Base-by-base conservation (phyloP, 768 basidiomycete genomes). In the Auricularia sp. region DNA sequence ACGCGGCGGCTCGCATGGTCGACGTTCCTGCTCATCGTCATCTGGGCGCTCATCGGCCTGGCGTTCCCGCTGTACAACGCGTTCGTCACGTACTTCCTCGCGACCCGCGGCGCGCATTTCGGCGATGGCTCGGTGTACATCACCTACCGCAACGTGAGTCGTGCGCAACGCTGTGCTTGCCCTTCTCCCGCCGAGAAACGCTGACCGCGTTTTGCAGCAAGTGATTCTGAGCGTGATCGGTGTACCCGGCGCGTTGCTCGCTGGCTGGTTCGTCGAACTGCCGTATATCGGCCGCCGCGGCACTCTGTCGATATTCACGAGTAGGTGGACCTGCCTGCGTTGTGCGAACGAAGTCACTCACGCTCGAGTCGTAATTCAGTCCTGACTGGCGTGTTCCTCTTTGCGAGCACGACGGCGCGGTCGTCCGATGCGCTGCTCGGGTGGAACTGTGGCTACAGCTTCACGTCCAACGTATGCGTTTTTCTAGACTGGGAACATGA, bases 11-110 rank as follows among this genome's bases (percentile, higher is more conserved):
- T 85, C 63, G 82, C 83, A 1, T 78, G 74, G 64, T 83, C 81
- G n/a, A 83, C 84, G 0, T 75, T 71, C 24, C 65, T 84, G 36
- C 67, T 85, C 64, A 83, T 85, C 51, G 39, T 75, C n/a, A 64
- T 85, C 16, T 85, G 83, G 84, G 83, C 83, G 1, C 77, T 91
- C 54, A 91, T 92, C 65, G 90, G 89, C 6, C 79, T 91, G 14
- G 89, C 89, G 2, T 90, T 86, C 68, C 88, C 89, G 16, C 73
- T 91, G 77, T 86, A 84, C 68, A 81, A 84, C 71, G 77, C 76
- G 63, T 82, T 82, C 68, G 76, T 85, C 21, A 80, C 81, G 3
- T 85, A 79, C 69, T 84, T 79, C 71, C 81, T 90, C 36, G 74
- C 81, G 21, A 85, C 77, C n/a, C 80, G 86, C 54, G 89, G 89